phyloP scores from a whole-genome alignment of 2,329 filamentous ascomycete species.

The Acarospora socialis region DNA sequence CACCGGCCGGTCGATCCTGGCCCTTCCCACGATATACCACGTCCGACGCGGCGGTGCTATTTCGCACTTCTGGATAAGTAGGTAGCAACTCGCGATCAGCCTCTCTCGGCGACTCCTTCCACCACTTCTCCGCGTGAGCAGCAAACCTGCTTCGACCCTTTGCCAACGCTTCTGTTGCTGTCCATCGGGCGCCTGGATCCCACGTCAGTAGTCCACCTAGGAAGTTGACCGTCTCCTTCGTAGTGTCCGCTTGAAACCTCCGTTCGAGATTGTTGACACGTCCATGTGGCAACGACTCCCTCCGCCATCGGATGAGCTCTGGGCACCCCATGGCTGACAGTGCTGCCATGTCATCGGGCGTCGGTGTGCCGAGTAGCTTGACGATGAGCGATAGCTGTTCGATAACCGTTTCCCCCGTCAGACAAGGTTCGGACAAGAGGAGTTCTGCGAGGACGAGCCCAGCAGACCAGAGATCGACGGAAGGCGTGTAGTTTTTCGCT shows the following conservation, averaged over 20 bases:
- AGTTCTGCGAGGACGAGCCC: constrained; percentile 97
- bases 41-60: no score
- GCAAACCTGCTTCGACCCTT: constrained; percentile 10
- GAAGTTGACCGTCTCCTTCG: constrained; percentile 18
- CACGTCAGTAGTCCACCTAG: constrained; percentile 15
- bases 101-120: constrained; percentile 17
- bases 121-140: constrained; percentile 15
- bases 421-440: constrained; percentile 28
- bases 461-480: constrained; percentile 93
- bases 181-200: constrained; percentile 16
- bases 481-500: constrained; percentile 85
- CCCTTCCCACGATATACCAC: constrained; percentile 4
- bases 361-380: constrained; percentile 21
- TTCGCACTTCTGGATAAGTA: constrained; percentile 22
- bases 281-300: constrained; percentile 10
- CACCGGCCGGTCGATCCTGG: background rate
- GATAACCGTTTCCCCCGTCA: constrained; percentile 21
- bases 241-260: constrained; percentile 16
- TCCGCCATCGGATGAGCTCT: constrained; percentile 18
- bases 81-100: constrained; percentile 20
- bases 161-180: constrained; percentile 16
- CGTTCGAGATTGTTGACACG: constrained; percentile 20
- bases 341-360: constrained; percentile 8
- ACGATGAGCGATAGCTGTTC: constrained; percentile 22
- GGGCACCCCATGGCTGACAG: constrained; percentile 13